Percentiles rank a stretch among this genome's conserved stretches.
Conservation (phyloP, 2,329 filamentous ascomycete species). For the Aureobasidium sp. region DNA sequence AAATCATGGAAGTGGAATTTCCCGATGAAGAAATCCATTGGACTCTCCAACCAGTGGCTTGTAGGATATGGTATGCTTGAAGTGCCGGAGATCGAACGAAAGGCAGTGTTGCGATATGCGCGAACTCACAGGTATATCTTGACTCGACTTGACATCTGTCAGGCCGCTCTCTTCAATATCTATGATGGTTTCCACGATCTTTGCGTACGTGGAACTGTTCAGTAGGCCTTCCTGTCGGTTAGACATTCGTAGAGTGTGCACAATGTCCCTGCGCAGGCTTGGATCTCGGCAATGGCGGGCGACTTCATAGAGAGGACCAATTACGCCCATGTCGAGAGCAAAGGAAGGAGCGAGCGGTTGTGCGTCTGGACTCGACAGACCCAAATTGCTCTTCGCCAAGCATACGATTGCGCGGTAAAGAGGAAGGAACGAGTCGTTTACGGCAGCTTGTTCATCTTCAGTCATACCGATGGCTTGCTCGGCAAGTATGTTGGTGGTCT, state of each 20-base stretch:
- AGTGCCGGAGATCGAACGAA: neutral
- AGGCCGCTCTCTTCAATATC: slow-evolving; percentile 23
- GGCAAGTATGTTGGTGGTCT: neutral
- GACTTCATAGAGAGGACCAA: slow-evolving; percentile 23
- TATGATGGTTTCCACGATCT: slow-evolving; percentile 26
- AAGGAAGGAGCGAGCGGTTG: slow-evolving; percentile 14
- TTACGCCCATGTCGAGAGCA: slow-evolving; percentile 25
- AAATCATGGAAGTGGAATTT: neutral
- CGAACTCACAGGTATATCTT: neutral
- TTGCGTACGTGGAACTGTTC: slow-evolving; percentile 19
- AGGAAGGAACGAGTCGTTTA: slow-evolving; percentile 1
- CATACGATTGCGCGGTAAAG: neutral
- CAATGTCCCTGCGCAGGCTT: slow-evolving; percentile 19
- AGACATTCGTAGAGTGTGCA: slow-evolving; percentile 18
- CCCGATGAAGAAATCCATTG: neutral
- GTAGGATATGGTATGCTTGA: neutral
- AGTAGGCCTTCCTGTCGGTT: slow-evolving; percentile 21
- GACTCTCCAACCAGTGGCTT: neutral
- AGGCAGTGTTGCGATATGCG: neutral
- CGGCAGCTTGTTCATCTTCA: neutral
- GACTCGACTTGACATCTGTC: neutral
- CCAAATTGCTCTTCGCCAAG: neutral
- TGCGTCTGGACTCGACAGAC: neutral
- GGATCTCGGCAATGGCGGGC: slow-evolving; percentile 23
- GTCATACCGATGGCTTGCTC: neutral